phyloP scores from a whole-genome alignment of 345 rosid species.

The Hibiscus trionum region DNA sequence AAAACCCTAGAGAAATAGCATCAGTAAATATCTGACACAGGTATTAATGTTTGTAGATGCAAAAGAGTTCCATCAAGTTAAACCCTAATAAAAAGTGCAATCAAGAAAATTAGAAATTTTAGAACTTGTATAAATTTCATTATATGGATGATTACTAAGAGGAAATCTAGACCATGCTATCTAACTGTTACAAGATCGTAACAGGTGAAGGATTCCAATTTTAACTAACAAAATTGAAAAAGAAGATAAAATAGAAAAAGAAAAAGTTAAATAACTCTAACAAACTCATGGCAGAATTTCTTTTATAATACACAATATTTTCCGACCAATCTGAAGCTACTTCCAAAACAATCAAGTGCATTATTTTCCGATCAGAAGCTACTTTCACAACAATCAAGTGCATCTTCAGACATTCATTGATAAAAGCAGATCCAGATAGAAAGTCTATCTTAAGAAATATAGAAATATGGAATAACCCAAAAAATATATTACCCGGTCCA shows the following conservation, averaged over 20 bases:
- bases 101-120: not conserved
- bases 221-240: not conserved
- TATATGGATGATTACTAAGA: not conserved
- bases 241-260: not conserved
- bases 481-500: conserved; percentile 53
- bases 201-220: not conserved
- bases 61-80: not conserved
- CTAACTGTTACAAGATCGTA: too few species aligned
- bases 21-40: not conserved
- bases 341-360: not conserved
- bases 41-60: not conserved
- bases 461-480: not conserved
- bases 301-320: not conserved
- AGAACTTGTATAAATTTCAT: not conserved
- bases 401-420: not conserved
- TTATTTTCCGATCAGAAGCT: not conserved
- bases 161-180: not conserved
- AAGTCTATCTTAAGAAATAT: not conserved
- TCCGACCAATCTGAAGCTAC: not conserved
- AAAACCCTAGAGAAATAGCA: not conserved
- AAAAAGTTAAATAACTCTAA: not conserved
- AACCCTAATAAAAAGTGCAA: not conserved
- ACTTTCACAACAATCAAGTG: not conserved
- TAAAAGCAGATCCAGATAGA: not conserved
- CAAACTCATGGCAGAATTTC: not conserved